Evolutionary conservation across 208 protist genomes (phyloP), one percentile per base, ranked within the genome.

Genomic region (Wallacemonas sp.): DNA sequence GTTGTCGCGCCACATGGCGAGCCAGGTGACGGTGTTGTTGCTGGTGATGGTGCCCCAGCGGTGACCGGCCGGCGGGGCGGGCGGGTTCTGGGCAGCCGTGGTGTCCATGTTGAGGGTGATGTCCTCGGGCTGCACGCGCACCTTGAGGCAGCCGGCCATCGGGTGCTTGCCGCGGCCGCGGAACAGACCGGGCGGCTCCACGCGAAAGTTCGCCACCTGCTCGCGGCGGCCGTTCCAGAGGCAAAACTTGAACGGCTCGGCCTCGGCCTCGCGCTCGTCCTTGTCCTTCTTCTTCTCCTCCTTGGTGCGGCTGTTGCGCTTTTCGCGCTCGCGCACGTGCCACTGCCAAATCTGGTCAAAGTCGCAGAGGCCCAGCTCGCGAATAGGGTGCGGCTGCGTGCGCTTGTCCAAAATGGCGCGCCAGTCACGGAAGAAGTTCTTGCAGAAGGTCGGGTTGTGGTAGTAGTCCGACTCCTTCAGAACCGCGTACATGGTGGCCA

Each of bases 101-200:
- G 90, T 68, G 55, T 96, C 95, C 70, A 99, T 97, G 78, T 99
- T 99, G 67, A 99, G 98, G 1, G 89, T 99, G 14, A 99, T 91
- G 66, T 99, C 97, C 68, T 99, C 98, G 22, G 99, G 97, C 50
- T 75, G 57, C 41, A 99, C 87, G 59, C 98, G 89, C 52, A 77
- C 74, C 84, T 99, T 98, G 14, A 99, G 72, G 61, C 72, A 92
- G 38, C 98, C 98, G 77, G 89, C 96, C 68, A 97, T 85, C 12
- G 98, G 98, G 80, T 99, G 98, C 52, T 97, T 80, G 45, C 98
- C 99, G 76, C 99, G 94, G 11, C 99, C 99, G 38, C 97, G 95
- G 79, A 99, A 99, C 1, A 99, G 82, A 8, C 98, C 98, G 14
- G 98, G 99, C 33, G 98, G 97, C 81, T 99, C 99, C 14, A 99